phyloP scores from a whole-genome alignment of 345 rosid genomes.

The Luvunga scandens region DNA sequence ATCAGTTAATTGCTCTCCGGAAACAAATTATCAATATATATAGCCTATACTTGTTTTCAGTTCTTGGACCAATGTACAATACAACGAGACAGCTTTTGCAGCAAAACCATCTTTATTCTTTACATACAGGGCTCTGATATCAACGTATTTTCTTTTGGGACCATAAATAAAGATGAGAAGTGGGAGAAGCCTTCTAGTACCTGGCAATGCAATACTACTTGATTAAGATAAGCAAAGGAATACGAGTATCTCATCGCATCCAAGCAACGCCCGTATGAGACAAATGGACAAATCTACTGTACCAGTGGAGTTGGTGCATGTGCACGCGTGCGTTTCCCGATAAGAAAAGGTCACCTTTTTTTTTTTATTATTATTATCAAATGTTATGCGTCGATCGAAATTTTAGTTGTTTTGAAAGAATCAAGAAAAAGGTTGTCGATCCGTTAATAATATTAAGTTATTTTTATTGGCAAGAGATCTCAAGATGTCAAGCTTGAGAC shows the following conservation, averaged over 20 bases:
- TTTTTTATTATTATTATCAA: no score
- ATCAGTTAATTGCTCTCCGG: no score
- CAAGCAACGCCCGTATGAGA: background rate
- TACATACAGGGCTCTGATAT: background rate
- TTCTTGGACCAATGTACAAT: no score
- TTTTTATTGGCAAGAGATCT: background rate
- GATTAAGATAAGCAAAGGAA: constrained; percentile 6
- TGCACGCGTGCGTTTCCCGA: constrained; percentile 24
- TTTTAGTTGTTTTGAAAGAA: background rate
- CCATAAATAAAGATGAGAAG: constrained; percentile 7
- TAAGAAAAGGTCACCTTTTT: background rate
- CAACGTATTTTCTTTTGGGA: constrained; percentile 16
- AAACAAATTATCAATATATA: no score
- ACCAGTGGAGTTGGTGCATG: background rate
- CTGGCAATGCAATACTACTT: background rate
- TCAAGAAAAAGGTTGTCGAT: background rate
- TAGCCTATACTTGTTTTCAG: no score
- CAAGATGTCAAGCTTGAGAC: background rate
- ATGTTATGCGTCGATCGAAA: background rate
- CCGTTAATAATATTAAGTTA: background rate
- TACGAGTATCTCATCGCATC: background rate
- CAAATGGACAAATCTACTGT: background rate
- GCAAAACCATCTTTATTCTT: constrained; percentile 16
- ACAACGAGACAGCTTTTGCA: constrained; percentile 9
- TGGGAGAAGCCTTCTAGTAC: background rate